Percentiles rank a stretch among this genome's conserved stretches.
Evolutionary conservation across 1,284 basidiomycete species (phyloP).

Genomic region (Tausonia pullulans): DNA sequence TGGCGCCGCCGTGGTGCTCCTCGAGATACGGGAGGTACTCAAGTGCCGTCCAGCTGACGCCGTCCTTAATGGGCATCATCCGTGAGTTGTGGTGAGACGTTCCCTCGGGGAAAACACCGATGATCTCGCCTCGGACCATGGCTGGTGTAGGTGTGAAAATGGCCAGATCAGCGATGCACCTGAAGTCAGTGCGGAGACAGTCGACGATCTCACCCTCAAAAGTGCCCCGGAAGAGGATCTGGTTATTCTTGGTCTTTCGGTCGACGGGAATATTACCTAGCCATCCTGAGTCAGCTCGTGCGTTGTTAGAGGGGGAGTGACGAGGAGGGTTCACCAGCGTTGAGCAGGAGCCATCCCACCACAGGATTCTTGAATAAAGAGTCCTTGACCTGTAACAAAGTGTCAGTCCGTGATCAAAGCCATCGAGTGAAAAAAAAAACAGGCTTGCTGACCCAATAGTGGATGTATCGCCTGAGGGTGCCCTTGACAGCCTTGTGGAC

Average conservation of each 20-base stretch:
- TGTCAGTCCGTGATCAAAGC: background rate
- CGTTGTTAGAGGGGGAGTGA: too few species aligned
- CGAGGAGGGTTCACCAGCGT: constrained; percentile 19
- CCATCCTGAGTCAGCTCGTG: too few species aligned
- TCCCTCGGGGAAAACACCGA: constrained; percentile 91
- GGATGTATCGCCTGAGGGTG: constrained; percentile 53
- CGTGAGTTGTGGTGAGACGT: constrained; percentile 63
- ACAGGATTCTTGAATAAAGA: constrained; percentile 65
- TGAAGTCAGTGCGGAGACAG: background rate
- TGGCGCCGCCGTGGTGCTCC: constrained; percentile 38
- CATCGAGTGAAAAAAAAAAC: background rate
- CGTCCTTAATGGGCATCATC: constrained; percentile 89
- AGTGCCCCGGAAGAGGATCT: constrained; percentile 76
- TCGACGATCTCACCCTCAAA: constrained; percentile 45
- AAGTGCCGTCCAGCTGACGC: constrained; percentile 87
- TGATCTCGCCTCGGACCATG: constrained; percentile 60
- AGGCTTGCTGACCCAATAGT: constrained; percentile 80
- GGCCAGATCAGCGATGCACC: background rate
- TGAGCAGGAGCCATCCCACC: constrained; percentile 57
- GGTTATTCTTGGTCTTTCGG: constrained; percentile 79
- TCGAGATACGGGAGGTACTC: constrained; percentile 73
- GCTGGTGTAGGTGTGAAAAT: constrained; percentile 31
- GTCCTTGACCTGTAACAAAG: constrained; percentile 33
- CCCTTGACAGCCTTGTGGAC: constrained; percentile 12
- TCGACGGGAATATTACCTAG: constrained; percentile 83